Base-by-base conservation (phyloP, 768 basidiomycete genomes). In the Hirschioporus abietinus region DNA sequence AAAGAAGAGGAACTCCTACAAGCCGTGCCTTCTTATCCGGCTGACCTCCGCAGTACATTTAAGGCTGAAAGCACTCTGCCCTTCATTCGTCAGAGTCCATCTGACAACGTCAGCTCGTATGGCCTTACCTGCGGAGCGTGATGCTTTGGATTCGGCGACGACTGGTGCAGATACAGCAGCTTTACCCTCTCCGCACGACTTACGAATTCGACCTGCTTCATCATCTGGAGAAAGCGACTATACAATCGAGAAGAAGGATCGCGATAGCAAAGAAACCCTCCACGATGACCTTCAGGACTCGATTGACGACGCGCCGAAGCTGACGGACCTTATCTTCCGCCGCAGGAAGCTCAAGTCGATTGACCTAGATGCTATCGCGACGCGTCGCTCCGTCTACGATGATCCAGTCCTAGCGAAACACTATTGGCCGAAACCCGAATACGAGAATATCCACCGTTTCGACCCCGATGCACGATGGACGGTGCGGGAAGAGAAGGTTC, bases 401-500 rank as follows among this genome's bases (percentile, higher is more conserved):
- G 82, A 87, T 66, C 81, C 82, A 15, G 70, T 76, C 35, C 74
- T 83, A 7, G 81, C 79, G 0, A 71, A 77, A 23, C 78, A 81
- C 64, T 83, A 82, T 70, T 82, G 79, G 82, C 86, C 86, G 0
- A 83, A 80, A 65, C 66, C 76, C 0, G 75, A 81, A 1, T 86
- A 85, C 58, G 86, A 88, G 72, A 86, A 85, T 70, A 67, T 83
- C 10, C 83, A 83, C 64, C 79, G 86, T 7, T 87, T 89, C 64
- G 83, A 89, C 67, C 79, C 83, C 0, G 76, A 76, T 36, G 83
- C 83, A 58, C 79, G 88, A 20, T 90, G 88, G 88, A 87, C 87
- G 2, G 78, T 79, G 66, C 73, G 80, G 57, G 86, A 88, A 71
- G 85, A 89, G 71, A 78, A 73, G 72, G 81, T 80, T 34, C 60